phyloP scores from a whole-genome alignment of 2,329 filamentous ascomycete genomes.

The Dothideomycetidae sp. region DNA sequence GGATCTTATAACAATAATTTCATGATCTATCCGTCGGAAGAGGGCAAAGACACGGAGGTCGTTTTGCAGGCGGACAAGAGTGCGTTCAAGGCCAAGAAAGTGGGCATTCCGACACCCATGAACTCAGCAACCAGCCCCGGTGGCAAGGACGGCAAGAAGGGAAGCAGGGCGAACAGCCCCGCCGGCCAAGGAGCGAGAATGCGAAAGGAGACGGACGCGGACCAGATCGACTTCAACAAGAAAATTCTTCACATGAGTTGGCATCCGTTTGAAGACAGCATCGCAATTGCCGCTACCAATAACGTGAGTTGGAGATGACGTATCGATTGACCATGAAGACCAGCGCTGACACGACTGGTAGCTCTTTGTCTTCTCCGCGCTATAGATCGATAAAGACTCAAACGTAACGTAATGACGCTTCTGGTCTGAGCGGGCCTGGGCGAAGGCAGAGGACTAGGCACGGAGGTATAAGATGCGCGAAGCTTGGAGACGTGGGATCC shows the following conservation, averaged over 20 bases:
- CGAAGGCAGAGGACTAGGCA: background rate
- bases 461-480: background rate
- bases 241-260: constrained; percentile 99
- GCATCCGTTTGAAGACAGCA: constrained; percentile 99
- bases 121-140: constrained; percentile 66
- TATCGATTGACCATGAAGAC: background rate
- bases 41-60: constrained; percentile 91
- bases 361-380: constrained; percentile 42
- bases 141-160: constrained; percentile 48
- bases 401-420: background rate
- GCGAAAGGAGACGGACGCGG: constrained; percentile 97
- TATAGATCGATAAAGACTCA: constrained; percentile 24
- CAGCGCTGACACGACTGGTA: constrained; percentile 20
- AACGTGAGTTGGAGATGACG: too few relatives aligned
- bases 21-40: constrained; percentile 98
- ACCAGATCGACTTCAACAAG: constrained; percentile 99
- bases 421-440: background rate
- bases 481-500: background rate
- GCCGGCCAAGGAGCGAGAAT: constrained; percentile 81
- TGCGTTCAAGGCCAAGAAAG: constrained; percentile 99
- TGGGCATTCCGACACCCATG: constrained; percentile 93
- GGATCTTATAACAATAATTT: constrained; percentile 99
- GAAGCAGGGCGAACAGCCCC: constrained; percentile 77
- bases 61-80: constrained; percentile 97
- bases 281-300: constrained; percentile 97